A percentile compares a stretch with the other conserved stretches of the same genome.
These are phyloP conservation scores for Panus rudis DNA, from an alignment of 768 basidiomycete species.

Conservation along the genomic window DNA sequence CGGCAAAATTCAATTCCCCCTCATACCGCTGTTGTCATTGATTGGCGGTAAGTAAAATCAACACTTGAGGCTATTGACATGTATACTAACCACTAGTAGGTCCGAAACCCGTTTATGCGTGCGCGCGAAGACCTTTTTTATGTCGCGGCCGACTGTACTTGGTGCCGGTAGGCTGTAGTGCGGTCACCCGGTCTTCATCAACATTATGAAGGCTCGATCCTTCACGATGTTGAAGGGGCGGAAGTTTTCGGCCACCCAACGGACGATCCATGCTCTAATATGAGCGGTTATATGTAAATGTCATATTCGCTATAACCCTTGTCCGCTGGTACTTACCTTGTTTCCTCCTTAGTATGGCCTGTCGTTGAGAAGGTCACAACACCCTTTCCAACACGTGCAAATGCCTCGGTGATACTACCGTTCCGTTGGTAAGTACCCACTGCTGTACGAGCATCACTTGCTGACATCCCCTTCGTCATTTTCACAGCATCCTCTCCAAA, in stretches of 20 bases:
- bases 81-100: slow-evolving; percentile 9
- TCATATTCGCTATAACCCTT: too few species aligned
- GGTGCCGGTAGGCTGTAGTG: slow-evolving; percentile 28
- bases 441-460: neutral
- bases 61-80: neutral
- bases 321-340: slow-evolving; percentile 17
- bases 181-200: slow-evolving; percentile 30
- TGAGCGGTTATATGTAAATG: too few species aligned
- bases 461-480: slow-evolving; percentile 7
- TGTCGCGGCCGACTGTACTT: slow-evolving; percentile 26
- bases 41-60: neutral
- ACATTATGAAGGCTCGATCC: slow-evolving; percentile 24
- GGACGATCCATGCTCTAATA: slow-evolving; percentile 25
- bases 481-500: slow-evolving; percentile 25
- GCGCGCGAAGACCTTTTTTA: slow-evolving; percentile 22
- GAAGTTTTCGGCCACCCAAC: slow-evolving; percentile 28
- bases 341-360: slow-evolving; percentile 20
- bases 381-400: slow-evolving; percentile 22
- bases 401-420: slow-evolving; percentile 18
- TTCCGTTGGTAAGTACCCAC: slow-evolving; percentile 3
- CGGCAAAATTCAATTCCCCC: slow-evolving; percentile 25
- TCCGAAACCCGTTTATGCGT: slow-evolving; percentile 18
- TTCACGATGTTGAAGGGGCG: slow-evolving; percentile 29
- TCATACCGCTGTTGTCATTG: slow-evolving; percentile 19
- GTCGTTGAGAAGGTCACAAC: slow-evolving; percentile 26